These are phyloP conservation scores for Podospora anserina DNA, from an alignment of 495 filamentous ascomycete species.

Conservation along the genomic window DNA sequence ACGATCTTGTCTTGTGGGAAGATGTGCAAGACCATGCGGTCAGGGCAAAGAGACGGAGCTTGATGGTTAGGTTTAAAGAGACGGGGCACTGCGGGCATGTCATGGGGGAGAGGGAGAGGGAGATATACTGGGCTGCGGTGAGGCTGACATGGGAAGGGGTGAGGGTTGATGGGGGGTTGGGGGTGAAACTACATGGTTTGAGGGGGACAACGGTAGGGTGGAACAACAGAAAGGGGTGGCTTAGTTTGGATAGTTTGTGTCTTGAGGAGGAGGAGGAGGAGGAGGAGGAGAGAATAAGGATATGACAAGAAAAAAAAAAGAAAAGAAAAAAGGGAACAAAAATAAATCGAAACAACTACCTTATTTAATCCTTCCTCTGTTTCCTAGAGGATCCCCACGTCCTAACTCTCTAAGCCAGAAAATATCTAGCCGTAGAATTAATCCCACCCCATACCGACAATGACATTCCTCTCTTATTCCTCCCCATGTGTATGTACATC, in stretches of 20 bases:
- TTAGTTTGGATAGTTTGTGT: constrained; percentile 12
- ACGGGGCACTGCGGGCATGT: constrained; percentile 39
- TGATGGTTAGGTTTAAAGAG: constrained; percentile 30
- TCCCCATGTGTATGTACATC: too few relatives aligned
- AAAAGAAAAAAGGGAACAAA: too few relatives aligned
- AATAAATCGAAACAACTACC: too few relatives aligned
- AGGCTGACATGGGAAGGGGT: constrained; percentile 25
- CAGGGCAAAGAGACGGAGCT: constrained; percentile 22
- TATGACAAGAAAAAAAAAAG: too few relatives aligned
- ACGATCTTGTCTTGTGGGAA: constrained; percentile 34
- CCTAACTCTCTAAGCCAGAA: too few relatives aligned
- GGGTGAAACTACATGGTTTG: constrained; percentile 6
- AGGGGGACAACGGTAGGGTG: neutral
- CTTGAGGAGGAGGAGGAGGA: neutral
- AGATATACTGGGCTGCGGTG: constrained; percentile 28
- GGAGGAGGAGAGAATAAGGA: neutral
- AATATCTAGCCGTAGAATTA: too few relatives aligned
- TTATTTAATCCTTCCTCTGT: too few relatives aligned
- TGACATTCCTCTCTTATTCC: too few relatives aligned
- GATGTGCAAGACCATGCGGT: constrained; percentile 35
- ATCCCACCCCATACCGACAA: too few relatives aligned
- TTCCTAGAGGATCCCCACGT: too few relatives aligned
- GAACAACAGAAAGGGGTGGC: neutral
- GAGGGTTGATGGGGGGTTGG: constrained; percentile 16
- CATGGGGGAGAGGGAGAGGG: constrained; percentile 15